Percentiles rank a stretch among this genome's conserved stretches.
Evolutionary conservation across 2,329 filamentous ascomycete genomes (phyloP).

Genomic region (Shiraia bambusicola): DNA sequence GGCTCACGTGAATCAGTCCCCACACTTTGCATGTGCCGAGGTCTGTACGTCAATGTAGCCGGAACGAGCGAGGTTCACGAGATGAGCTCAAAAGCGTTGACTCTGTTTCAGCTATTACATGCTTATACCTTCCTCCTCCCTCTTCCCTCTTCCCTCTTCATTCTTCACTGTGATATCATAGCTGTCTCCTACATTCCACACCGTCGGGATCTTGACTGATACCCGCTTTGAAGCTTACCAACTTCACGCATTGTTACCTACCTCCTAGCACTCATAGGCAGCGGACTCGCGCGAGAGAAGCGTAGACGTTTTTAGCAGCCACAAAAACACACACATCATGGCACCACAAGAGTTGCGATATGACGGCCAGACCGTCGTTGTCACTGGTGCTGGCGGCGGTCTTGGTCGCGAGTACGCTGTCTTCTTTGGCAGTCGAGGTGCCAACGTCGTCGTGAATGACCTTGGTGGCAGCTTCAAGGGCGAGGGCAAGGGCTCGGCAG

Average conservation of each 20-base stretch:
- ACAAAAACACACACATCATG: conserved; percentile 31
- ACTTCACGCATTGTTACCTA: conserved; percentile 3
- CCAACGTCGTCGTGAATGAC: conserved; percentile 95
- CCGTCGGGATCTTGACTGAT: conserved; percentile 20
- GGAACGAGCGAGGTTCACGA: conserved; percentile 8
- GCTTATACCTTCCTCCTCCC: conserved; percentile 1
- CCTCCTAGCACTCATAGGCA: conserved; percentile 8
- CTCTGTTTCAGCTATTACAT: conserved; percentile 5
- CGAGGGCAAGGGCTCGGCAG: conserved; percentile 83
- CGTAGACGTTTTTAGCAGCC: neutral
- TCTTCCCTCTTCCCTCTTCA: conserved; percentile 1
- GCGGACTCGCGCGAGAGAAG: neutral
- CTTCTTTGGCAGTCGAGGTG: conserved; percentile 90
- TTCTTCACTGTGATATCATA: neutral
- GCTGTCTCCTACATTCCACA: neutral
- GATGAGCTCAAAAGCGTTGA: conserved; percentile 12
- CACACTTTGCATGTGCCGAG: conserved; percentile 10
- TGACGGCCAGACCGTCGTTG: conserved; percentile 85
- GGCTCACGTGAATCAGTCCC: conserved; percentile 2
- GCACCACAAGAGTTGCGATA: conserved; percentile 64
- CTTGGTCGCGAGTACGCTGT: conserved; percentile 79
- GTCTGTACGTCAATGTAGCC: conserved; percentile 8
- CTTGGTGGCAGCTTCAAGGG: conserved; percentile 91
- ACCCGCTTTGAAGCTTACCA: conserved; percentile 8
- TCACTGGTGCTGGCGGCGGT: conserved; percentile 83